Base-by-base conservation (phyloP, 331 rosid genomes). In the Quercus lobata region DNA sequence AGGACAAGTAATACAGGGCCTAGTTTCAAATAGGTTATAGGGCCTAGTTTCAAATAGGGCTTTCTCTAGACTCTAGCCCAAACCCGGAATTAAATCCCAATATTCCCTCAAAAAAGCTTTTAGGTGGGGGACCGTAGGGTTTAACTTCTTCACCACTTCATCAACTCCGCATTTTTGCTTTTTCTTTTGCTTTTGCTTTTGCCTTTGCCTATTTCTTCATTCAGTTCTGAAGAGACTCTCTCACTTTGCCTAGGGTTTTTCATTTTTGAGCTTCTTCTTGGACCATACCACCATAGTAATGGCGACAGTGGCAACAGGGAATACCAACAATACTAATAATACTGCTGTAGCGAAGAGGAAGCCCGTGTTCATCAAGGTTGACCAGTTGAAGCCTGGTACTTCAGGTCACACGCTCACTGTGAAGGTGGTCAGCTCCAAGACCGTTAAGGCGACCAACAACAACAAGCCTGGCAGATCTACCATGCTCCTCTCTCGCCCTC, bases 401-500 rank as follows among this genome's bases (percentile, higher is more conserved):
- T 83, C 72, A 52, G 98, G 97, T n/a, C 98, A 94, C 81, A 92
- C 97, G 21, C 89, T 94, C 19, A 90, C 90, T 1, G 98, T 90
- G 32, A 92, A 92, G 88, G 98, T 94, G 7, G 93, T 94, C 5
- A 88, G 86, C 73, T 89, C 92, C 9, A 80, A 88, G 71, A 86
- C 89, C 6, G 96, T 94, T 16, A 94, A 90, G 88, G 87, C 87
- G 3, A 82, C 86, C 27, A 80, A 74, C 35, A 80, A 74, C 74
- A 83, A 55, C 83, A 84, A 90, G 71, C 86, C 80, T 49, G 84
- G 81, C 19, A 91, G 91, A 58, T 83, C 96, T 27, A 32, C 93
- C 27, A 79, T 87, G 79, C 71, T 84, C 0, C 72, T 85, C 7
- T 74, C 89, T 61, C 90, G 90, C 25, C 85, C 88, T 57, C 77